Percentiles rank a stretch among this genome's conserved stretches.
These are phyloP conservation scores for Centaurea solstitialis DNA, from an alignment of 129 eudicot genomes.

Conservation along the genomic window DNA sequence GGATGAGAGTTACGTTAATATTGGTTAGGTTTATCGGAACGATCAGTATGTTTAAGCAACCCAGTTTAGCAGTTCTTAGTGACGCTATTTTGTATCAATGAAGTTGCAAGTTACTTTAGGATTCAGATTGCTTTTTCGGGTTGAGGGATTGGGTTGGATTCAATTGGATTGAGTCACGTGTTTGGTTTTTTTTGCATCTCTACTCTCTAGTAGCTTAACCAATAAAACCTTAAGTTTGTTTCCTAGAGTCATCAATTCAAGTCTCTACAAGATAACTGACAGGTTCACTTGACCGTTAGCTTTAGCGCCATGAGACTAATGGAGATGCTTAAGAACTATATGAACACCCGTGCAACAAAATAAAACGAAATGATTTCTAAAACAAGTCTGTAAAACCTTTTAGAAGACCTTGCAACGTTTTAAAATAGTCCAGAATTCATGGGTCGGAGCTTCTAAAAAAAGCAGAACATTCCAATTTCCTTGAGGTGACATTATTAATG, in stretches of 20 bases:
- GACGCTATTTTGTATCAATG: not conserved
- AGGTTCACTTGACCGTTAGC: not conserved
- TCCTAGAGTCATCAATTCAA: not conserved
- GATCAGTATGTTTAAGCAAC: not conserved
- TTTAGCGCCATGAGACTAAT: not conserved
- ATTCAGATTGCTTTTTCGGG: not conserved
- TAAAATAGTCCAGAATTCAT: not conserved
- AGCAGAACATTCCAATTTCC: not conserved
- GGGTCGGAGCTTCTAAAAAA: not conserved
- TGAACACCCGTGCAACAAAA: not conserved
- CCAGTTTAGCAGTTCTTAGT: not conserved
- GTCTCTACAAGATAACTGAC: not conserved
- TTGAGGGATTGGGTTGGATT: not conserved
- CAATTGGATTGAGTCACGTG: no score
- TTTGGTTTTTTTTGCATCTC: not conserved
- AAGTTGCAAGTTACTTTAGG: not conserved
- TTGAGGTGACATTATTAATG: not conserved
- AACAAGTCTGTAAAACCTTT: not conserved
- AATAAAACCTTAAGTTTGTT: not conserved
- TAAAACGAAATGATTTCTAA: not conserved
- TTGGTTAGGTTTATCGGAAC: not conserved
- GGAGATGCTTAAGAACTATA: not conserved
- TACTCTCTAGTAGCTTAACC: not conserved
- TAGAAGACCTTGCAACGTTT: not conserved
- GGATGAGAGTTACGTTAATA: no score